Base-by-base conservation (phyloP, 345 rosid genomes). In the Conringia planisiliqua region DNA sequence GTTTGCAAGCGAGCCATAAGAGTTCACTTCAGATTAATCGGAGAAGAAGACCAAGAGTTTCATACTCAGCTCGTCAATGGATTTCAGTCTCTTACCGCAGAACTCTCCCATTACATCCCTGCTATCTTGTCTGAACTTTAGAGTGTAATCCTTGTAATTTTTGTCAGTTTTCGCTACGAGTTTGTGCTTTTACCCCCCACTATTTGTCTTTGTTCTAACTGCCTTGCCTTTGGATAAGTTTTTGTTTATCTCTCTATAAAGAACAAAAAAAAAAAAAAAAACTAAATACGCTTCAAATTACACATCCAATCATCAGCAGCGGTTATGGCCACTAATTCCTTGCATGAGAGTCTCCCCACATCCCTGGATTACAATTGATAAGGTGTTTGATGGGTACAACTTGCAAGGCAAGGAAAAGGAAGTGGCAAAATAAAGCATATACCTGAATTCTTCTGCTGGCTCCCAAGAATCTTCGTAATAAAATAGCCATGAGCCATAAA, bases 41-140 rank as follows among this genome's bases (percentile, higher is more conserved):
- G 99, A 43, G 98, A 92, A 66, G 98, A 96, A 78, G 99, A 92
- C 79, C 98, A 92, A 66, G 99, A 96, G 65, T 96, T 96, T 75
- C 98, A 96, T 86, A 96, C 98, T 16, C 99, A 96, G 78, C 97
- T 96, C 44, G 97, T 96, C 72, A 96, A 96, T 35, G 99, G 99
- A 46, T 96, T 96, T 75, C 99, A 96, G 81, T 92, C 99, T 26
- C 97, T 95, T 27, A 90, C 99, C 1, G 99, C 99, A 11, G 98
- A 90, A 75, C 81, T 95, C 68, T 92, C 98, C 26, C 99, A 92
- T 81, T 95, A 92, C 85, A 95, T 95, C 59, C 99, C 98, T 6
- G 98, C 99, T 47, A 95, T 95, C 80, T 96, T 95, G 72, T 92
- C 99, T 1, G 98, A 92, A 83, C 96, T 92, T 70, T 95, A 80